Conservation (phyloP, 1,284 basidiomycete species). For the Heterobasidion parviporum region DNA sequence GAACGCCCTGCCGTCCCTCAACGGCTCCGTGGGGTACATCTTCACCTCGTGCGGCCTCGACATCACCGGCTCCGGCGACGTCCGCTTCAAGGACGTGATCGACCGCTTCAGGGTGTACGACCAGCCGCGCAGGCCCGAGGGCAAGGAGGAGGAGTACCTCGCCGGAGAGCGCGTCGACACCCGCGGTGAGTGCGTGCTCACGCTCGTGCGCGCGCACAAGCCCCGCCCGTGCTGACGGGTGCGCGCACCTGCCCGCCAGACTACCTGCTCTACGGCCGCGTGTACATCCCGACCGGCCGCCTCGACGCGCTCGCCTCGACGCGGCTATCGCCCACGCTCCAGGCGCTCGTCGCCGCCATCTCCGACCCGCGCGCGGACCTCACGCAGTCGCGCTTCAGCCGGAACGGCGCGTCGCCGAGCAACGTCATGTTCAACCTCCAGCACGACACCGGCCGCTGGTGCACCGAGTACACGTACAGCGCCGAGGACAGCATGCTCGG, state of each 20-base stretch:
- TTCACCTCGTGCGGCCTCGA: conserved; percentile 81
- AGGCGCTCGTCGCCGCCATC: conserved; percentile 65
- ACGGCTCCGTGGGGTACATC: conserved; percentile 91
- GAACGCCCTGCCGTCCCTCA: conserved; percentile 85
- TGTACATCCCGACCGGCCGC: conserved; percentile 84
- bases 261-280: conserved; percentile 86
- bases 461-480: conserved; percentile 92
- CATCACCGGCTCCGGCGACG: conserved; percentile 61
- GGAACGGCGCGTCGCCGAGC: conserved; percentile 31
- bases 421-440: conserved; percentile 87
- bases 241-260: conserved; percentile 34
- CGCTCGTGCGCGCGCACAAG: conserved; percentile 5
- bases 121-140: conserved; percentile 67
- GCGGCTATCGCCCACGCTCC: conserved; percentile 65
- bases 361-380: conserved; percentile 57
- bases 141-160: conserved; percentile 71
- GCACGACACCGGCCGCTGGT: conserved; percentile 89
- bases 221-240: conserved; percentile 11
- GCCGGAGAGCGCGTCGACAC: conserved; percentile 70
- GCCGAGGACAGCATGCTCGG: conserved; percentile 94
- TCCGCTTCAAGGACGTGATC: conserved; percentile 84
- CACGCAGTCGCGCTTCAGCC: conserved; percentile 27
- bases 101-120: conserved; percentile 79
- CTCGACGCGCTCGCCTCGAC: conserved; percentile 88
- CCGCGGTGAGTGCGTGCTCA: conserved; percentile 48